A percentile compares a stretch with the other conserved stretches of the same genome.
These are phyloP conservation scores for Omphalotus olearius DNA, from an alignment of 1,284 basidiomycete genomes.

Conservation along the genomic window DNA sequence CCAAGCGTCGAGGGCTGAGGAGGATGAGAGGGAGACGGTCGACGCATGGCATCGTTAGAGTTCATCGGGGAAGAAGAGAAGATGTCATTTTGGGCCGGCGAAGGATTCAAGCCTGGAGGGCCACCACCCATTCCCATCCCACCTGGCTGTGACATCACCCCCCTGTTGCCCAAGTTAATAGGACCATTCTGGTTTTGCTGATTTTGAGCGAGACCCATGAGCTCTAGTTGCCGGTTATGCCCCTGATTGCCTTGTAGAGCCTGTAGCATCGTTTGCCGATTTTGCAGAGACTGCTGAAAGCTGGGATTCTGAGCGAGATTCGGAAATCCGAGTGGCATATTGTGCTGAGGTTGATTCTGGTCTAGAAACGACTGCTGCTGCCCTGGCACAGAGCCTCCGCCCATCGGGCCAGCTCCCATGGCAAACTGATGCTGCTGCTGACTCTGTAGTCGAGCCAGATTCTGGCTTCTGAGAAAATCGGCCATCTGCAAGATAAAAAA, in stretches of 20 bases:
- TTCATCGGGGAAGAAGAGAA: constrained; percentile 29
- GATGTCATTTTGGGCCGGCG: constrained; percentile 7
- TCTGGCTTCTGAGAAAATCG: constrained; percentile 42
- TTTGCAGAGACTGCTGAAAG: constrained; percentile 27
- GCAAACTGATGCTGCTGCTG: constrained; percentile 39
- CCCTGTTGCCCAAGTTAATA: constrained; percentile 32
- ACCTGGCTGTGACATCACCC: constrained; percentile 12
- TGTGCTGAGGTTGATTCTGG: constrained; percentile 30
- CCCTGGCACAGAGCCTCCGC: constrained; percentile 14
- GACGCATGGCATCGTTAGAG: constrained; percentile 35
- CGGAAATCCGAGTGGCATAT: constrained; percentile 37
- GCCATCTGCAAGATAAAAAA: constrained; percentile 36
- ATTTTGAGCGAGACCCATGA: constrained; percentile 41
- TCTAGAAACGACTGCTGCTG: constrained; percentile 40
- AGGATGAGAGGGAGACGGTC: constrained; percentile 44
- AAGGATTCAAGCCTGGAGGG: constrained; percentile 12
- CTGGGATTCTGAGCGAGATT: constrained; percentile 29
- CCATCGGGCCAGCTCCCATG: constrained; percentile 21
- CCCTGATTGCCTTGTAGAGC: constrained; percentile 28
- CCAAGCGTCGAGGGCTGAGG: constrained; percentile 15
- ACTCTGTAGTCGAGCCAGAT: constrained; percentile 31
- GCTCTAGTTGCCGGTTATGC: constrained; percentile 41
- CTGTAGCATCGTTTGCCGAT: constrained; percentile 35
- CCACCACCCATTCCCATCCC: constrained; percentile 16
- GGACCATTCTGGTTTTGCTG: constrained; percentile 42